phyloP scores from a whole-genome alignment of 1,284 basidiomycete genomes.

The Malassezia caprae region DNA sequence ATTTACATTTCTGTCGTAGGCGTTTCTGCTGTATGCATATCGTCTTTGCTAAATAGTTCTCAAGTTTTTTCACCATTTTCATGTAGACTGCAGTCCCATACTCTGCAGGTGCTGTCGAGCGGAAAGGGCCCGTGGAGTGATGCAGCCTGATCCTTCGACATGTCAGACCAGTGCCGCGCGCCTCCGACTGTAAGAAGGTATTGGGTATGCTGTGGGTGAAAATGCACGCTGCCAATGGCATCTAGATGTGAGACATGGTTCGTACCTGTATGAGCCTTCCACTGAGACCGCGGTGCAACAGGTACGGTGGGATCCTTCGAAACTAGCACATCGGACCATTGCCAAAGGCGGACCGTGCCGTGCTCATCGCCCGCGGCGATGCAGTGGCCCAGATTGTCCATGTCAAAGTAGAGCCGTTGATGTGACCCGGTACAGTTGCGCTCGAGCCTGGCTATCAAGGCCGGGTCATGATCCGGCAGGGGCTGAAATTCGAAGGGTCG shows the following conservation, averaged over 20 bases:
- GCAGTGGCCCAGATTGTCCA: conserved; percentile 3
- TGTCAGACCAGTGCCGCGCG: conserved; percentile 6
- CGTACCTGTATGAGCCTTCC: conserved; percentile 12
- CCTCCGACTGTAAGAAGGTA: conserved; percentile 4
- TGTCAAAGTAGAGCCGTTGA: conserved; percentile 11
- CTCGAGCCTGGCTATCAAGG: conserved; percentile 1
- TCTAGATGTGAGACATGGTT: background rate
- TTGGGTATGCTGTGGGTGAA: background rate
- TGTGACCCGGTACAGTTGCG: background rate
- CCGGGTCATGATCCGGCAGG: background rate
- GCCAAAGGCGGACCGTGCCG: conserved; percentile 7
- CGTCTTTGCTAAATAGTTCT: background rate
- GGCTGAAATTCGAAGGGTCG: background rate
- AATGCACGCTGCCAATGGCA: conserved; percentile 11
- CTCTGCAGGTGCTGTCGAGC: background rate
- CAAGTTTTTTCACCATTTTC: background rate
- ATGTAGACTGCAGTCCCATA: background rate
- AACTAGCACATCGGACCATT: background rate
- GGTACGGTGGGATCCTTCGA: background rate
- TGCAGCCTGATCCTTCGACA: background rate
- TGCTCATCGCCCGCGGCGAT: conserved; percentile 8
- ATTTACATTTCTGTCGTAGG: background rate
- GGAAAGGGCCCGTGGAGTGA: background rate
- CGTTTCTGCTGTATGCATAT: background rate
- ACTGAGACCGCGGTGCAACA: background rate